Evolutionary conservation across 2,329 filamentous ascomycete species (phyloP).

Genomic region (Diplocarpon rosae): DNA sequence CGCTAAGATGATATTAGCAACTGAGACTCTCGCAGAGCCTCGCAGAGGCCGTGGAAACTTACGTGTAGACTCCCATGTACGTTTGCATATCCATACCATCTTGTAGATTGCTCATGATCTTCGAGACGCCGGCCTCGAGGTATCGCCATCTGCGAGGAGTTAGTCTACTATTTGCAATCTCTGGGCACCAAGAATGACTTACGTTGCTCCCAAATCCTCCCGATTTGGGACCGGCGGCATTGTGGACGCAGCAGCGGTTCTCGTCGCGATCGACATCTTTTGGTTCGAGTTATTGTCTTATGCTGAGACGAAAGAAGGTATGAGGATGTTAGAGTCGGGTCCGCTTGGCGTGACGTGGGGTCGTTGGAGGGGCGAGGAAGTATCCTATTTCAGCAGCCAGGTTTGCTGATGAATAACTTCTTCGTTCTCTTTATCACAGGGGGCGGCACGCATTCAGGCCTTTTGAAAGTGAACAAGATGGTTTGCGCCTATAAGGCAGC

Average conservation of each 20-base stretch:
- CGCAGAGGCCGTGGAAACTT: slow-evolving; percentile 19
- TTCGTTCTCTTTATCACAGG: background rate
- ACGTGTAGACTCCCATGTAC: slow-evolving; percentile 97
- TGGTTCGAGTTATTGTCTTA: background rate
- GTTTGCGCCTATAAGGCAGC: slow-evolving; percentile 3
- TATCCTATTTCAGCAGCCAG: background rate
- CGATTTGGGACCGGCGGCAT: slow-evolving; percentile 50
- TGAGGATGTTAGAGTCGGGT: background rate
- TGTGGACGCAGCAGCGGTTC: background rate
- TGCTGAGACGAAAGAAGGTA: background rate
- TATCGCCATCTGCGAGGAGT: slow-evolving; percentile 66
- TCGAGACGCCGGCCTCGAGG: slow-evolving; percentile 75
- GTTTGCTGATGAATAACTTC: background rate
- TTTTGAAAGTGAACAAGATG: background rate
- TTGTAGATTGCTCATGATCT: slow-evolving; percentile 87
- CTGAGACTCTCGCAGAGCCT: background rate
- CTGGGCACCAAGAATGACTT: slow-evolving; percentile 27
- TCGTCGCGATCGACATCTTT: slow-evolving; percentile 1
- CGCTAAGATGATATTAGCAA: slow-evolving; percentile 40
- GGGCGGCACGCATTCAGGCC: background rate
- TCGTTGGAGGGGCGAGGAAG: slow-evolving; percentile 1
- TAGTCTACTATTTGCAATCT: slow-evolving; percentile 4
- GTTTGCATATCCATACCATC: slow-evolving; percentile 90
- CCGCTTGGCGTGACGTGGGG: background rate
- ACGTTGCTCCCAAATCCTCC: slow-evolving; percentile 54